Evolutionary conservation across 1,284 basidiomycete genomes (phyloP).

Genomic region (Tilletia caries): DNA sequence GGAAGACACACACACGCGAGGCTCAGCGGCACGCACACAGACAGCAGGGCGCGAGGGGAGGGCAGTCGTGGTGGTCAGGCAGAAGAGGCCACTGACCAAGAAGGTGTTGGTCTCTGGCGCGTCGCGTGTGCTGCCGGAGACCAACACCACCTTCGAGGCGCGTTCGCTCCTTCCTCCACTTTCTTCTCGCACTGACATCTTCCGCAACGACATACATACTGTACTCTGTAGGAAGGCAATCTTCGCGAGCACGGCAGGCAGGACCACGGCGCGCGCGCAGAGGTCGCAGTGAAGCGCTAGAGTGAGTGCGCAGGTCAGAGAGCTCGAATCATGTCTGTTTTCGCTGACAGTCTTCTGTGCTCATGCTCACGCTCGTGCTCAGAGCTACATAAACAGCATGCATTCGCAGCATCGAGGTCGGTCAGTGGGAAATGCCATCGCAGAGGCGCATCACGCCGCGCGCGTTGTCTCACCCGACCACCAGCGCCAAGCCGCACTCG

Average conservation of each 20-base stretch:
- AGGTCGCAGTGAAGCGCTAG: too few species aligned
- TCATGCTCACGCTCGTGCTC: too few species aligned
- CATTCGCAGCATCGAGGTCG: too few species aligned
- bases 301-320: too few species aligned
- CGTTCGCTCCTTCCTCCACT: not conserved
- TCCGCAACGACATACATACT: not conserved
- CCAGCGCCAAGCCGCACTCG: not conserved
- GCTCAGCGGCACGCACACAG: too few species aligned
- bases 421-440: not conserved
- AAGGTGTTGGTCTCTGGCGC: not conserved
- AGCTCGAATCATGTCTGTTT: too few species aligned
- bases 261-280: too few species aligned
- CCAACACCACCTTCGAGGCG: not conserved
- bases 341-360: too few species aligned
- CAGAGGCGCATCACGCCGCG: not conserved
- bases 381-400: too few species aligned
- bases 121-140: not conserved
- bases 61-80: not conserved
- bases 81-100: not conserved
- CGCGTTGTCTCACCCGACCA: not conserved
- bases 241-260: too few species aligned
- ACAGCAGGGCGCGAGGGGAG: not conserved
- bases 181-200: not conserved
- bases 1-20: too few species aligned
- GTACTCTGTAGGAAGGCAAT: too few species aligned